Conservation (phyloP, 2,329 filamentous ascomycete species). For the Cladosporium sp. region DNA sequence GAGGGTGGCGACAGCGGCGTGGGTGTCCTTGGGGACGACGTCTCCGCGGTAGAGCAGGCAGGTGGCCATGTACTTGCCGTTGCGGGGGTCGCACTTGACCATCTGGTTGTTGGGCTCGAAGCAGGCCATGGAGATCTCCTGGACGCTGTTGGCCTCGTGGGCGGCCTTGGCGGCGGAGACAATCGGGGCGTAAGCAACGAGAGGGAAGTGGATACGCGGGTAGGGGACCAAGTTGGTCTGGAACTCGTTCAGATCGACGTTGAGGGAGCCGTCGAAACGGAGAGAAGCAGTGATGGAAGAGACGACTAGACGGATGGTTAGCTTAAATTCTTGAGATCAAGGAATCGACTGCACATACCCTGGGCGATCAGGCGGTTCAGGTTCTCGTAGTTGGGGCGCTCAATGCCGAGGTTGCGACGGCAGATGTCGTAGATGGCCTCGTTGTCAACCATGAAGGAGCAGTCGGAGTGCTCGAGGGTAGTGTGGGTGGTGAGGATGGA, state of each 20-base stretch:
- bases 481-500: constrained; percentile 98
- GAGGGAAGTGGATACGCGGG: constrained; percentile 98
- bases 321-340: neutral
- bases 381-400: constrained; percentile 98
- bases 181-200: constrained; percentile 92
- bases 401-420: constrained; percentile 92
- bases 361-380: constrained; percentile 98
- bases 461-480: constrained; percentile 98
- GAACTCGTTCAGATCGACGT: constrained; percentile 99
- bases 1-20: constrained; percentile 86
- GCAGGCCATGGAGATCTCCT: constrained; percentile 98
- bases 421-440: constrained; percentile 99
- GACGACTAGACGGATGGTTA: constrained; percentile 60
- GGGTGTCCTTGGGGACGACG: constrained; percentile 93
- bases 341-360: constrained; percentile 50
- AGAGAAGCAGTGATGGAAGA: constrained; percentile 98
- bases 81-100: constrained; percentile 98
- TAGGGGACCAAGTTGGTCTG: constrained; percentile 99
- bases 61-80: constrained; percentile 99
- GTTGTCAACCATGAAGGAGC: constrained; percentile 99
- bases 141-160: constrained; percentile 96
- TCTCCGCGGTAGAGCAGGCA: constrained; percentile 97
- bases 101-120: constrained; percentile 99
- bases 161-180: constrained; percentile 92
- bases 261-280: constrained; percentile 96